Evolutionary conservation across 495 filamentous ascomycete genomes (phyloP), one percentile per base, ranked within the genome.

Genomic region (Penicillium parvum): DNA sequence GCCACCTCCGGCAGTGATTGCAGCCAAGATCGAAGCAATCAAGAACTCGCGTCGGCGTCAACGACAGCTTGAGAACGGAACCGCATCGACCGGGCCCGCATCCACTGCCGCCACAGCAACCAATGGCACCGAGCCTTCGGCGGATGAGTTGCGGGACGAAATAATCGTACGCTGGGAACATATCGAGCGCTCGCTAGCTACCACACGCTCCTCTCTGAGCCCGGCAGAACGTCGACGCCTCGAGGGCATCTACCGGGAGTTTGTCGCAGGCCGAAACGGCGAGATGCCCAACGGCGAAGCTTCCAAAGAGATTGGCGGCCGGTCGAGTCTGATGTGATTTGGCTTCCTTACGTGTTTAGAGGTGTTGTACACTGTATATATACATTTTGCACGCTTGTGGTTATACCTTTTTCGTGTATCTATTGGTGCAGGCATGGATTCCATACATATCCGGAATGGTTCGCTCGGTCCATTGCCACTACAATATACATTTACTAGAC

Each of bases 231-330:
- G 82, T 52, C 71, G 64, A 52, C 74, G 91, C 47, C 56, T 98
- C 49, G 74, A 76, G 55, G 74, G 71, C 5, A 95, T 98, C 44
- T 98, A 98, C 59, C 71, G 75, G 5, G 94, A 97, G 71, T 98
- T 98, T 71, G 78, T 96, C 4, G 83, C 83, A 5, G 89, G 88
- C 6, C 75, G 92, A 45, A 95, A 88, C 61, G 92, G 92, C 18
- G 92, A 96, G 61, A 88, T 98, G 88, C 85, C 78, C 28, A 90
- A 81, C 63, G 92, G 92, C 7, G 85, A 98, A 63, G 89, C 85
- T 1, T 80, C 79, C 18, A 92, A 78, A 61, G 92, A 98, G 65
- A 78, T 98, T 59, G 92, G 92, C 3, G 94, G 92, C 15, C 71
- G 92, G 57, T 90, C 82, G 44, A 97, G 89, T 68, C 71, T 98